These are phyloP conservation scores for Saccharomyces hybrid DNA, from an alignment of 1,139 yeast genomes.

Conservation along the genomic window DNA sequence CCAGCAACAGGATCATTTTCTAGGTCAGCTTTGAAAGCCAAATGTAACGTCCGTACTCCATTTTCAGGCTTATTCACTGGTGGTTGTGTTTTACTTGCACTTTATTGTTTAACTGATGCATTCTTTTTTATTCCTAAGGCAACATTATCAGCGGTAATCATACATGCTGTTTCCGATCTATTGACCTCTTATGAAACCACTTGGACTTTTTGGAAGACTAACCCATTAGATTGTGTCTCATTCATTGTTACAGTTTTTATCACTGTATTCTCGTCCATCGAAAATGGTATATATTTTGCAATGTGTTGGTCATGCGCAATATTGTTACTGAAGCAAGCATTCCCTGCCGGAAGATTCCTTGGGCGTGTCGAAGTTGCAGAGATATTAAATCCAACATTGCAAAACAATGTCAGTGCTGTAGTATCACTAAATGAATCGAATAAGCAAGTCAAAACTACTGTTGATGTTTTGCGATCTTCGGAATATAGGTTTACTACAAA, in stretches of 20 bases:
- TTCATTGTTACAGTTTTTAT: slow-evolving; percentile 74
- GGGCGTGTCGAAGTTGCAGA: slow-evolving; percentile 70
- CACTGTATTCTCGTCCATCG: slow-evolving; percentile 76
- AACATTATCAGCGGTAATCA: slow-evolving; percentile 74
- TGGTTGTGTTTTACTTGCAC: slow-evolving; percentile 74
- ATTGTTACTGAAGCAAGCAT: slow-evolving; percentile 65
- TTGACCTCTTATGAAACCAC: slow-evolving; percentile 66
- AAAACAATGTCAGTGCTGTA: not conserved
- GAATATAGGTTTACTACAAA: slow-evolving; percentile 32
- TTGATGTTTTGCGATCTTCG: slow-evolving; percentile 21
- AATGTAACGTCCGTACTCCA: slow-evolving; percentile 94
- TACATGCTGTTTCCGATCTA: slow-evolving; percentile 91
- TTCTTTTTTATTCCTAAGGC: slow-evolving; percentile 91
- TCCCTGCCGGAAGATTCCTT: slow-evolving; percentile 74
- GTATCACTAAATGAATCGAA: not conserved
- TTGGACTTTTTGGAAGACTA: slow-evolving; percentile 64
- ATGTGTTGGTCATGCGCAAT: slow-evolving; percentile 75
- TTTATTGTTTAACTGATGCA: slow-evolving; percentile 73
- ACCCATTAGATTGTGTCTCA: slow-evolving; percentile 71
- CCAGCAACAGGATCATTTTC: slow-evolving; percentile 97
- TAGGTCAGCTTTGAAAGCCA: slow-evolving; percentile 87
- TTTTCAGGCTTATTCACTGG: slow-evolving; percentile 90
- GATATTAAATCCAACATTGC: slow-evolving; percentile 44
- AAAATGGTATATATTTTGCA: slow-evolving; percentile 85
- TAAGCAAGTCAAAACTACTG: slow-evolving; percentile 13